Conservation (phyloP, 1,284 basidiomycete species). For the Afroboletus lepidellus region DNA sequence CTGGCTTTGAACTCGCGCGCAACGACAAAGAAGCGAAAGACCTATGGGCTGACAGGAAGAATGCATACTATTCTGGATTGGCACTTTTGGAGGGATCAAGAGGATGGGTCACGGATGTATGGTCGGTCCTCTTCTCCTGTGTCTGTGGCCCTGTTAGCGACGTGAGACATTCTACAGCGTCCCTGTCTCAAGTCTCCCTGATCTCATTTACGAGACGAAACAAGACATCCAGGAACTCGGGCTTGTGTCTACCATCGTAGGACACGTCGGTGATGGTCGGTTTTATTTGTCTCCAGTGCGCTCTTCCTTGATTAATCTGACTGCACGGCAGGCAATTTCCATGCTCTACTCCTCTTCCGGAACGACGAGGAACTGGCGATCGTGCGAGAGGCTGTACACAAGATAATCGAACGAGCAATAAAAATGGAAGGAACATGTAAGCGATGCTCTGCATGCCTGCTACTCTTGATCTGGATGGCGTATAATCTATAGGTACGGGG, state of each 20-base stretch:
- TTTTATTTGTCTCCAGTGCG: constrained; percentile 16
- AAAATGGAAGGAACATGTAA: constrained; percentile 74
- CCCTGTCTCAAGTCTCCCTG: constrained; percentile 76
- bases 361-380: constrained; percentile 56
- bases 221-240: constrained; percentile 63
- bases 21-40: constrained; percentile 68
- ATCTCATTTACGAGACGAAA: constrained; percentile 75
- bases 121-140: constrained; percentile 46
- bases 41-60: constrained; percentile 87
- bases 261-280: constrained; percentile 85
- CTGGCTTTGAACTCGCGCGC: constrained; percentile 68
- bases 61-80: constrained; percentile 71
- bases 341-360: constrained; percentile 57
- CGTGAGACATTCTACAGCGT: constrained; percentile 47
- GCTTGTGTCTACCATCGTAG: constrained; percentile 65
- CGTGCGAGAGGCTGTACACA: constrained; percentile 54
- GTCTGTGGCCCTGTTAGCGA: constrained; percentile 1
- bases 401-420: constrained; percentile 74
- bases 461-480: not conserved
- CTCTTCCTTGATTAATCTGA: not conserved
- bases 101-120: constrained; percentile 85
- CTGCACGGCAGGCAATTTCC: constrained; percentile 49
- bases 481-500: constrained; percentile 56
- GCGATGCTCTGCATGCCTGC: constrained; percentile 14
- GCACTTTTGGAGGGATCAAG: constrained; percentile 61